Base-by-base conservation (phyloP, 768 basidiomycete species). In the Naganishia friedmannii region DNA sequence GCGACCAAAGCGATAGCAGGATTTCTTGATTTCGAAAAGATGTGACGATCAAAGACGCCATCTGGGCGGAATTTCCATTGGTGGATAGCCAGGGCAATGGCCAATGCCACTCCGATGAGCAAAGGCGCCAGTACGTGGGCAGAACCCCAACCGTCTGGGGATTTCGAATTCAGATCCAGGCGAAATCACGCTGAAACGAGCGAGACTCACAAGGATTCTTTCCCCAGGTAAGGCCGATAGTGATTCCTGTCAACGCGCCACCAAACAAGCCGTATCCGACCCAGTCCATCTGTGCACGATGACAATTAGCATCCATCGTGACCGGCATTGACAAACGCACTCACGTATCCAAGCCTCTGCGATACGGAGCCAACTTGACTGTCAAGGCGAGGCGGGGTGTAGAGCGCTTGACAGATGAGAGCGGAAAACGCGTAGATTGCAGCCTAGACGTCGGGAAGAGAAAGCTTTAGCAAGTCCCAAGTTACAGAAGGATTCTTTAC, bases 21-120 rank as follows among this genome's bases (percentile, higher is more conserved):
- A 23, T 58, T 58, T 31, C 57, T 58, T 37, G 57, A 58, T 42
- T 39, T 58, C 13, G 57, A 58, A 58, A 58, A 58, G 57, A 58
- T 58, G 57, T 58, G 57, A 23, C 63, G 63, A 29, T 31, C 63
- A 17, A 65, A 65, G 15, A 65, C 37, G 48, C 63, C 63, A 48
- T 65, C 63, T 7, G 26, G 39, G 45, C 63, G 63, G 48, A 65
- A 26, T 13, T 29, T 46, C 63, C 48, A 46, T 23, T 65, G 63
- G 26, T 65, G 63, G 3, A 65, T 29, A n/a, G 31, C 42, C 28
- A 65, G 26, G 34, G 42, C 26, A 26, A 65, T 6, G 7, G 28
- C 63, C n/a, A 65, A 26, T 12, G n/a, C 63, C 19, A 53, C 63
- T 26, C 63, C 63, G 45, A 65, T 53, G 23, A 65, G 42, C 63